Conservation (phyloP, 2,329 filamentous ascomycete species). For the Monilinia polystroma region DNA sequence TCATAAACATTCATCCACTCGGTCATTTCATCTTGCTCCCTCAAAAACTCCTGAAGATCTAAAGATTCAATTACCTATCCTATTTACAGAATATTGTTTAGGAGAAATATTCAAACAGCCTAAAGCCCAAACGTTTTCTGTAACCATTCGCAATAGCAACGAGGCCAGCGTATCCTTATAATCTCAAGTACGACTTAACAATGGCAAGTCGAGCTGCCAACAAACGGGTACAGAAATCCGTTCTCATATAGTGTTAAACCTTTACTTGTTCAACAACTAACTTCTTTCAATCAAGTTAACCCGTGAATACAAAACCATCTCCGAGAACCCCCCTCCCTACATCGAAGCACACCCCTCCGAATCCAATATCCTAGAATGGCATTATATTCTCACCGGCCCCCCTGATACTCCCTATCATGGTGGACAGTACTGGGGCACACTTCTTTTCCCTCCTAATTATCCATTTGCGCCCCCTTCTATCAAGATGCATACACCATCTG, state of each 20-base stretch:
- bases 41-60: neutral
- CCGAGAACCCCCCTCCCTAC: conserved; percentile 80
- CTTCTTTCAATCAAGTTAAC: conserved; percentile 48
- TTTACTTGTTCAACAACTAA: neutral
- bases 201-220: conserved; percentile 74
- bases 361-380: conserved; percentile 90
- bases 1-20: conserved; percentile 2
- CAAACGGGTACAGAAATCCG: conserved; percentile 55
- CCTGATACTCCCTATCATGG: conserved; percentile 90
- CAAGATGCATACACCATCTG: conserved; percentile 96
- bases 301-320: conserved; percentile 63
- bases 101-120: neutral
- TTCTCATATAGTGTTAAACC: neutral
- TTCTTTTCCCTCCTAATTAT: conserved; percentile 94
- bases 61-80: neutral
- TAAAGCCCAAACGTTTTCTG: neutral
- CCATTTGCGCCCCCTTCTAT: conserved; percentile 96
- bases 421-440: conserved; percentile 97
- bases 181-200: conserved; percentile 32
- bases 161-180: conserved; percentile 21
- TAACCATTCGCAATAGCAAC: neutral
- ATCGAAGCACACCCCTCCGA: conserved; percentile 89
- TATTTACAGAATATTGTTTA: neutral
- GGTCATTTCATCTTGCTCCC: neutral
- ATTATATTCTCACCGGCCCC: conserved; percentile 93